These are phyloP conservation scores for Micractinium conductrix DNA, from an alignment of 139 green algal species.

Conservation along the genomic window DNA sequence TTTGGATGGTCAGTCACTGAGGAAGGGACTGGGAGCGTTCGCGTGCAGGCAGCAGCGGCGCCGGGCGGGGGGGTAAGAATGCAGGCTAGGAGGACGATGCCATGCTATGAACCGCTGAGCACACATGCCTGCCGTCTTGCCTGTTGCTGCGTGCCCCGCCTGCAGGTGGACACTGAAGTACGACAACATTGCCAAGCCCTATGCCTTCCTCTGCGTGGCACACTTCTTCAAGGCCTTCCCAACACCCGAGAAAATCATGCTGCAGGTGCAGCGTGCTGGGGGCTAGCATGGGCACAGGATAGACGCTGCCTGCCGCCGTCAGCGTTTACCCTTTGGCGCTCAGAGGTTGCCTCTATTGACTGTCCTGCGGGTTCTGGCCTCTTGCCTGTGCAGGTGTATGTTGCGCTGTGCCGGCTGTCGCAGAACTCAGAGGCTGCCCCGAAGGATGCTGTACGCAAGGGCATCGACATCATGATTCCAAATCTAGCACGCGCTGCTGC, in stretches of 20 bases:
- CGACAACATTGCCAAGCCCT: slow-evolving; percentile 82
- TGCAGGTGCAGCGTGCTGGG: slow-evolving; percentile 71
- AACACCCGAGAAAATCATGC: slow-evolving; percentile 84
- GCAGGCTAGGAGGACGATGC: no score
- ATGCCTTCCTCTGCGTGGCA: slow-evolving; percentile 90
- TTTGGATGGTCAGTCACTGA: slow-evolving; percentile 79
- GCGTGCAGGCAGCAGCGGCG: no score
- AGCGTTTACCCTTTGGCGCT: no score
- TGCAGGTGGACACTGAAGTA: slow-evolving; percentile 71
- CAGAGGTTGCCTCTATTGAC: neutral
- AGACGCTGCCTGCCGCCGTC: neutral
- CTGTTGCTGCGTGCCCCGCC: neutral
- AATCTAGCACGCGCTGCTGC: slow-evolving; percentile 54
- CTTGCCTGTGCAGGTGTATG: slow-evolving; percentile 84
- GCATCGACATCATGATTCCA: slow-evolving; percentile 91
- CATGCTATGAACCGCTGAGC: neutral
- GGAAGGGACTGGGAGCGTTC: no score
- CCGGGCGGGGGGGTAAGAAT: no score
- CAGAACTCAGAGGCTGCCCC: slow-evolving; percentile 72
- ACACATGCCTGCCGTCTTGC: neutral
- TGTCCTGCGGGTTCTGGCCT: neutral
- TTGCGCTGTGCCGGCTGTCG: slow-evolving; percentile 81
- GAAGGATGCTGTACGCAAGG: slow-evolving; percentile 73
- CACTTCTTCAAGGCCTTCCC: slow-evolving; percentile 88
- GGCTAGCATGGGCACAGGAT: no score